A percentile compares a stretch with the other conserved stretches of the same genome.
Conservation (phyloP, 1,284 basidiomycete species). For the Leccinum huronense region DNA sequence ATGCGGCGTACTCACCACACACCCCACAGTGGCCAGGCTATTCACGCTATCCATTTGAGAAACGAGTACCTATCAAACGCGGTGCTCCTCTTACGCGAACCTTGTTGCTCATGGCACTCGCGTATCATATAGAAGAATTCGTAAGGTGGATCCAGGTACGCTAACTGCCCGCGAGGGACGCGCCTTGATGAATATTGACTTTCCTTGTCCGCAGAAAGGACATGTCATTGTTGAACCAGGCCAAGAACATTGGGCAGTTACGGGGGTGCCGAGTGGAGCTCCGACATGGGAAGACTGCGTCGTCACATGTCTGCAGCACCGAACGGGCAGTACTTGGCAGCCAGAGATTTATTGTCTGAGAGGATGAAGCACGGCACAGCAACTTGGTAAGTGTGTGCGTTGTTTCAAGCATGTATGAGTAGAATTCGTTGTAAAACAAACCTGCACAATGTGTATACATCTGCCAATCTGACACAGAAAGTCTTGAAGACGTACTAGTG, state of each 20-base stretch:
- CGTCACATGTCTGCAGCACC: slow-evolving; percentile 40
- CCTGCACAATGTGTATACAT: slow-evolving; percentile 12
- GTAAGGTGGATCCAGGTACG: slow-evolving; percentile 32
- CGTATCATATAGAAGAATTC: slow-evolving; percentile 29
- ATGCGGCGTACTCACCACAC: slow-evolving; percentile 7
- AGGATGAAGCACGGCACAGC: slow-evolving; percentile 22
- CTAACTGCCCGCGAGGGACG: background rate
- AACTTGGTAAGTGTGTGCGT: slow-evolving; percentile 10
- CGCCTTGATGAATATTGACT: background rate
- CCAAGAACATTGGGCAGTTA: slow-evolving; percentile 37
- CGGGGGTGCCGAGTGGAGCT: slow-evolving; percentile 7
- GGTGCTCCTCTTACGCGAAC: slow-evolving; percentile 21
- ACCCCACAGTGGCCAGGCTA: slow-evolving; percentile 39
- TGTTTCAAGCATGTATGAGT: slow-evolving; percentile 13
- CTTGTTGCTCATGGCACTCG: slow-evolving; percentile 32
- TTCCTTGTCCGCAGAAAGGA: slow-evolving; percentile 21
- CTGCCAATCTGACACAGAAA: slow-evolving; percentile 3
- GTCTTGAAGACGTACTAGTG: slow-evolving; percentile 8
- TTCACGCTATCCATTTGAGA: slow-evolving; percentile 31
- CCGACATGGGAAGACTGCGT: slow-evolving; percentile 33
- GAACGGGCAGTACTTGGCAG: slow-evolving; percentile 42
- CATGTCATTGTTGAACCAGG: slow-evolving; percentile 32
- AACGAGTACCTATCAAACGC: slow-evolving; percentile 29
- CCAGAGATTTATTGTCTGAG: slow-evolving; percentile 37
- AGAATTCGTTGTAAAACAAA: slow-evolving; percentile 14